Conservation (phyloP, 73 alveolate species). For the Symbiodinium pilosum region DNA sequence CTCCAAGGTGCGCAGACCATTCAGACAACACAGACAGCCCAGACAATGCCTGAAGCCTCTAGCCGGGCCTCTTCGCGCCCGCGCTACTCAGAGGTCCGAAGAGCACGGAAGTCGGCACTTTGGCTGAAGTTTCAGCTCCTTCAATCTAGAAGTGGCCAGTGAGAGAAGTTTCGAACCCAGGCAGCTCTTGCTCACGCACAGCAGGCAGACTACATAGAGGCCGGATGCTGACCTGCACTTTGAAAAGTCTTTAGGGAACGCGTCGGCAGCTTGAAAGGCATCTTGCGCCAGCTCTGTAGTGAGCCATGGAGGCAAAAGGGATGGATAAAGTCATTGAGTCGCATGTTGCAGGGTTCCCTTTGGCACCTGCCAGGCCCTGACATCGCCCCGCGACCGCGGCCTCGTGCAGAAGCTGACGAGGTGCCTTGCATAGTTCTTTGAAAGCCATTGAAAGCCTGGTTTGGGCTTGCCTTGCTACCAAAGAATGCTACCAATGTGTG, state of each 20-base stretch:
- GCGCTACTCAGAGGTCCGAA: constrained; percentile 70
- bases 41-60: neutral
- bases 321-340: no score
- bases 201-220: no score
- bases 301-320: no score
- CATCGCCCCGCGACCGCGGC: neutral
- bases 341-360: no score
- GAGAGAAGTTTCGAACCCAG: neutral
- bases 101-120: constrained; percentile 40
- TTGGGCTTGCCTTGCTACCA: neutral
- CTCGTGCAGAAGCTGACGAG: neutral
- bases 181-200: neutral
- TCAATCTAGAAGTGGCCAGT: neutral
- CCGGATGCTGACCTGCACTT: neutral
- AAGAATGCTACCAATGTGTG: neutral
- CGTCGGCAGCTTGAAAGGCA: neutral
- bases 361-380: neutral
- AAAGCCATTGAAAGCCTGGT: neutral
- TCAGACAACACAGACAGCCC: neutral
- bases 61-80: constrained; percentile 49
- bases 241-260: no score
- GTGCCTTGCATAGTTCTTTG: neutral
- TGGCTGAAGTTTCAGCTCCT: neutral
- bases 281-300: neutral
- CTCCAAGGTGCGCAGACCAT: neutral